Evolutionary conservation across 2,329 filamentous ascomycete genomes (phyloP).

Genomic region (Ascochyta koolunga): DNA sequence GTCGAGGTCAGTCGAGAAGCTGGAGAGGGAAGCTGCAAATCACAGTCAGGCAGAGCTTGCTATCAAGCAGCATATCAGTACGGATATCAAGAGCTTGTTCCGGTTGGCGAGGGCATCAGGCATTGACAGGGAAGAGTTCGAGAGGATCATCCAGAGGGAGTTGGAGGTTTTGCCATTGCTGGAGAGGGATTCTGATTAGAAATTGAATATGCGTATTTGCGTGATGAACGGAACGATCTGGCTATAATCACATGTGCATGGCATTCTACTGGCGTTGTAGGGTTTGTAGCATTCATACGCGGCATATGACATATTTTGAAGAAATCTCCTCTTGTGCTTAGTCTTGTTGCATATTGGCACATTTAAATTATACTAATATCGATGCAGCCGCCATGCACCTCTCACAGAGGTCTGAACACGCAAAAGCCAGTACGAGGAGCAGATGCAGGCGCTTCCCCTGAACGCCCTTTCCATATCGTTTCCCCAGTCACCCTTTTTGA

Average conservation of each 20-base stretch:
- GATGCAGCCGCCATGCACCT: no score
- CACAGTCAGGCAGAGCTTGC: slow-evolving; percentile 72
- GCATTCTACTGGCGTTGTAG: slow-evolving; percentile 1
- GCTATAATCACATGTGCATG: not conserved
- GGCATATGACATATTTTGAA: not conserved
- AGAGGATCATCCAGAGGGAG: slow-evolving; percentile 72
- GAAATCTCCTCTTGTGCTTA: not conserved
- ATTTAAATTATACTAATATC: no score
- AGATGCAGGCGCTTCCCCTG: not conserved
- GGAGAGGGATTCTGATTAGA: slow-evolving; percentile 58
- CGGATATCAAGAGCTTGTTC: slow-evolving; percentile 78
- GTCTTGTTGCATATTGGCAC: not conserved
- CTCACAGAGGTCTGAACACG: not conserved
- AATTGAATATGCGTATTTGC: not conserved
- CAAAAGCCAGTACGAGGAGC: not conserved
- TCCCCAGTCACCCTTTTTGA: not conserved
- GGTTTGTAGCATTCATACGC: not conserved
- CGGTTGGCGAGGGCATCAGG: slow-evolving; percentile 72
- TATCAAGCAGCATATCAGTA: slow-evolving; percentile 79
- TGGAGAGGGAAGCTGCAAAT: slow-evolving; percentile 62
- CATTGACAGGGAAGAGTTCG: slow-evolving; percentile 77
- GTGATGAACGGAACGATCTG: not conserved
- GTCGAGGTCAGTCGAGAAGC: slow-evolving; percentile 60
- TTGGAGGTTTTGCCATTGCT: slow-evolving; percentile 72
- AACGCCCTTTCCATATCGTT: not conserved